These are phyloP conservation scores for Nothopassalora personata DNA, from an alignment of 2,329 filamentous ascomycete species.

Conservation along the genomic window DNA sequence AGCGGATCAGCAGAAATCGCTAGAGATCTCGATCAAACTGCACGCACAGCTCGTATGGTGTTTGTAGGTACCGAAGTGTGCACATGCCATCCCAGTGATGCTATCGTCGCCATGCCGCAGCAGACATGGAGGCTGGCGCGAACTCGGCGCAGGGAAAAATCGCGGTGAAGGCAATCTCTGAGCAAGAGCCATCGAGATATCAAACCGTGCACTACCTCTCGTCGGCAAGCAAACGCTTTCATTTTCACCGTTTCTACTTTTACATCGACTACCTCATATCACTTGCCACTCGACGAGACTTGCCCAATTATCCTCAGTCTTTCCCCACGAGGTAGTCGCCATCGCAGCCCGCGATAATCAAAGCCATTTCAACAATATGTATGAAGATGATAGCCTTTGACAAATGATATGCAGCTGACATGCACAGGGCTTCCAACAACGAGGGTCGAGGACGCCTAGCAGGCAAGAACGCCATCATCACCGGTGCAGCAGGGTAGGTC, in stretches of 20 bases:
- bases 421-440: conserved; percentile 12
- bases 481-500: conserved; percentile 75
- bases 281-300: not conserved
- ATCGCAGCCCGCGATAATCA: not conserved
- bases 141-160: not conserved
- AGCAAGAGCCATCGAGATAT: not conserved
- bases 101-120: not conserved
- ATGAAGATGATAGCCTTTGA: not conserved
- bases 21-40: no score
- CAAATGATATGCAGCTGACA: no score
- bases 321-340: not conserved
- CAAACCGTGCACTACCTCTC: not conserved
- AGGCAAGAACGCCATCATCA: conserved; percentile 69
- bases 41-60: no score
- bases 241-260: not conserved
- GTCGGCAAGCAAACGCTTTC: not conserved
- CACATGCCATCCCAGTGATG: no score
- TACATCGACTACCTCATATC: not conserved
- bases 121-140: not conserved
- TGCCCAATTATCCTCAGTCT: not conserved
- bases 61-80: no score
- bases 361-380: conserved; percentile 19
- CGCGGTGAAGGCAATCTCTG: not conserved
- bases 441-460: conserved; percentile 46
- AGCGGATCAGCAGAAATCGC: no score